Evolutionary conservation across 306 rosid species (phyloP).

Genomic region (Lathyrus aphaca): DNA sequence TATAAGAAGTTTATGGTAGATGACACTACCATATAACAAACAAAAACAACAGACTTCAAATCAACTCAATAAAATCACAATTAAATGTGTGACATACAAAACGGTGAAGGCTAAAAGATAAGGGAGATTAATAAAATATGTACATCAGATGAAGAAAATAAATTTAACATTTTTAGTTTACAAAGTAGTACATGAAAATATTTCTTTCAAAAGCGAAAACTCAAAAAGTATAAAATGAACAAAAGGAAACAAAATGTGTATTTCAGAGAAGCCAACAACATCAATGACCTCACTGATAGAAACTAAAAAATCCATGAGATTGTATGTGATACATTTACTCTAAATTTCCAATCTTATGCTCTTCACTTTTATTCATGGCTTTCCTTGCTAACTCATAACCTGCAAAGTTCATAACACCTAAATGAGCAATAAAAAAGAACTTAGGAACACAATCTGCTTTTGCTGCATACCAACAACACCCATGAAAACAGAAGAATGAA

Average conservation of each 20-base stretch:
- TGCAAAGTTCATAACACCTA: conserved; percentile 99
- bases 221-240: conserved; percentile 44
- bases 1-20: neutral
- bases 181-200: conserved; percentile 31
- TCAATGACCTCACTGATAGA: conserved; percentile 50
- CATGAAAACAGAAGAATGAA: too few relatives aligned
- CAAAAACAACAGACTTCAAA: neutral
- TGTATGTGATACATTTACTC: conserved; percentile 43
- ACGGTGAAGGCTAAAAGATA: conserved; percentile 21
- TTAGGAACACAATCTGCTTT: too few relatives aligned
- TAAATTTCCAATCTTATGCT: conserved; percentile 49
- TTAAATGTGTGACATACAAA: too few relatives aligned
- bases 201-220: conserved; percentile 16
- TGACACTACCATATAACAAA: neutral
- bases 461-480: too few relatives aligned
- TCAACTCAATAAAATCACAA: conserved; percentile 1
- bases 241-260: conserved; percentile 39
- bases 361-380: conserved; percentile 88
- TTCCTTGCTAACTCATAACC: conserved; percentile 94
- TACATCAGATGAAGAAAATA: conserved; percentile 45
- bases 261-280: conserved; percentile 16
- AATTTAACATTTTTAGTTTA: conserved; percentile 42
- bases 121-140: conserved; percentile 32
- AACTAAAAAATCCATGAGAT: conserved; percentile 50
- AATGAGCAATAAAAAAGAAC: conserved; percentile 97